These are phyloP conservation scores for Lentinula guzmanii DNA, from an alignment of 768 basidiomycete species.

Conservation along the genomic window DNA sequence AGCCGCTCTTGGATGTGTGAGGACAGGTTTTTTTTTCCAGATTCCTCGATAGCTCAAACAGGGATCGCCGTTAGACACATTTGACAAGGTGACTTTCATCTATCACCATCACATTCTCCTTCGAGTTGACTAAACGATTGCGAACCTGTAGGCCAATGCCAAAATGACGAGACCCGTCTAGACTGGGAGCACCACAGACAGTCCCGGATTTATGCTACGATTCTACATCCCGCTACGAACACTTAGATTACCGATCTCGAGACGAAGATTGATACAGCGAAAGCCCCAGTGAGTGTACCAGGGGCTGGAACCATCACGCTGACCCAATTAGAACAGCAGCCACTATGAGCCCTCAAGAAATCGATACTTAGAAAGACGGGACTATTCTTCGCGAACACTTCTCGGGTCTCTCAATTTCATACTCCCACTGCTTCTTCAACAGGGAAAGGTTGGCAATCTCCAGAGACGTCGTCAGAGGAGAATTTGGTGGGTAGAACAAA, in stretches of 20 bases:
- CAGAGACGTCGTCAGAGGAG: constrained; percentile 69
- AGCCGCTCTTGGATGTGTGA: too few relatives aligned
- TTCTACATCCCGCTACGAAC: neutral
- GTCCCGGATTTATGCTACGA: neutral
- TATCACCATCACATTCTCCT: neutral
- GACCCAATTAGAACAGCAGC: neutral
- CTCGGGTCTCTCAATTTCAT: neutral
- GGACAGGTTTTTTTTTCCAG: too few relatives aligned
- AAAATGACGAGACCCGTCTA: neutral
- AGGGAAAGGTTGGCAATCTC: constrained; percentile 64
- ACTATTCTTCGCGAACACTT: neutral
- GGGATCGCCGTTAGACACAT: too few relatives aligned
- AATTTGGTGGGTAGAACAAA: constrained; percentile 64
- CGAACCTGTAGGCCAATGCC: neutral
- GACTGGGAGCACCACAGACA: neutral
- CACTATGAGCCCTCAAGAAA: neutral
- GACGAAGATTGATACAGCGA: neutral
- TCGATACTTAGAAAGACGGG: neutral
- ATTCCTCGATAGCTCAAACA: too few relatives aligned
- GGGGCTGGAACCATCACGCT: neutral
- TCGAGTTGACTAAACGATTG: neutral
- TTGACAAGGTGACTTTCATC: too few relatives aligned
- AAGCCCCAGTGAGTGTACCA: neutral
- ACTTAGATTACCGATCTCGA: neutral
- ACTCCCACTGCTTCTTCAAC: neutral